Base-by-base conservation (phyloP, 2,329 filamentous ascomycete genomes). In the Venturia oleaginea region DNA sequence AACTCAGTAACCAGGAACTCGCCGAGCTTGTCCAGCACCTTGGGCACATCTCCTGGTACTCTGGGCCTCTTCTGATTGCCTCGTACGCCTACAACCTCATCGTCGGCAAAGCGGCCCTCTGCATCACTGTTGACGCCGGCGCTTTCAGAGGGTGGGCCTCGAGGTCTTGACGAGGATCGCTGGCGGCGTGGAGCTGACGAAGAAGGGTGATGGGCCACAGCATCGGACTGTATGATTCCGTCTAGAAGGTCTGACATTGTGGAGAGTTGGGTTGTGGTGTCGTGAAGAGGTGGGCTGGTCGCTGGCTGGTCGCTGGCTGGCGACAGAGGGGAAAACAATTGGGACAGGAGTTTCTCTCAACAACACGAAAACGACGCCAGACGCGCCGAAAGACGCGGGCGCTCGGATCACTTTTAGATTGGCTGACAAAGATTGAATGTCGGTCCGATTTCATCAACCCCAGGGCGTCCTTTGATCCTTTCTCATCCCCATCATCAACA, bases 1-100 rank as follows among this genome's bases (percentile, higher is more conserved):
- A 95, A 94, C 65, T 88, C 85, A 64, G 87, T 81, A 72, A 91
- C 88, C 32, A 93, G 84, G 63, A 87, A 84, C 68, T 90, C 81
- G 67, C 89, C 90, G 61, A 91, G 88, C 65, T 83, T 83, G 75
- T 95, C 91, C 67, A 91, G 86, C 7, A 93, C 89, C 65, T 84
- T 83, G 6, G 89, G 86, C 38, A 94, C 83, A 54, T 84, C 84
- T 63, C 79, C 74, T 64, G 81, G 79, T 0, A 73, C 75, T 66
- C 79, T 74, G 48, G 74, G 68, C 65, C 76, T 77, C 46, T 76
- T 71, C 65, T 80, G 77, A n/a, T 77, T 79, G 37, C 79, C 79
- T 69, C 80, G 78, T 27, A 78, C 73, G 22, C 82, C 84, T 15
- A 85, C 81, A 4, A 86, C 76, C 68, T 86, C 83, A 69, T 88